phyloP scores from a whole-genome alignment of 2,329 filamentous ascomycete genomes.

The Paecilomyces sp. region DNA sequence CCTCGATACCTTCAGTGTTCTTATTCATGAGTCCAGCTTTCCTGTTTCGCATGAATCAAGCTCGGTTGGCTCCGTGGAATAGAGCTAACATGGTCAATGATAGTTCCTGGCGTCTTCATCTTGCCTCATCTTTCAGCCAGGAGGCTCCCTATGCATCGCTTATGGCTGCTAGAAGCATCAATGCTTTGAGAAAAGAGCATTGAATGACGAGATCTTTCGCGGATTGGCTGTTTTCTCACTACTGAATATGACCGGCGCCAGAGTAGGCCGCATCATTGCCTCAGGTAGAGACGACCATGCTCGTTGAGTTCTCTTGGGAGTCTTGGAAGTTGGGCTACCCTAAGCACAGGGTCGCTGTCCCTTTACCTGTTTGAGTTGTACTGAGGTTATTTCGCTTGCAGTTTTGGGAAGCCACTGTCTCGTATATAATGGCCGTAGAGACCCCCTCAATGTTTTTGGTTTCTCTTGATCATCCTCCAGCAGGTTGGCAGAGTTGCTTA shows the following conservation, averaged over 20 bases:
- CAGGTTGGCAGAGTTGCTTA: neutral
- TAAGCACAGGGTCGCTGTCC: neutral
- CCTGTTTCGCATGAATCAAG: neutral
- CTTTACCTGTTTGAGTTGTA: neutral
- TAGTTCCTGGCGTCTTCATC: neutral
- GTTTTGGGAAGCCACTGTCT: neutral
- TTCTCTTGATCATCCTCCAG: neutral
- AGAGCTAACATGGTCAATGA: neutral
- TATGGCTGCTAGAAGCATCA: neutral
- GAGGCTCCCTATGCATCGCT: neutral
- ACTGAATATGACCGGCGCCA: neutral
- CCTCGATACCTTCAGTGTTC: neutral
- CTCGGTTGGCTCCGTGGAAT: neutral
- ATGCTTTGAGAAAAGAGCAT: neutral
- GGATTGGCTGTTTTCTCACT: neutral
- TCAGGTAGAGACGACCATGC: neutral
- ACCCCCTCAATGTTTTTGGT: neutral
- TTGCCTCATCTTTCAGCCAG: neutral
- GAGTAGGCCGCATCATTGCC: neutral
- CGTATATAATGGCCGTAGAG: neutral
- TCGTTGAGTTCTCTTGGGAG: neutral
- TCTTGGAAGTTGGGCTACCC: too few relatives aligned
- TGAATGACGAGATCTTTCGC: neutral
- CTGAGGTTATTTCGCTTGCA: conserved; percentile 3
- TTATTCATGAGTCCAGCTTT: neutral